Evolutionary conservation across 768 basidiomycete genomes (phyloP), one percentile per base, ranked within the genome.

Genomic region (Peribolospora kevripleyi): DNA sequence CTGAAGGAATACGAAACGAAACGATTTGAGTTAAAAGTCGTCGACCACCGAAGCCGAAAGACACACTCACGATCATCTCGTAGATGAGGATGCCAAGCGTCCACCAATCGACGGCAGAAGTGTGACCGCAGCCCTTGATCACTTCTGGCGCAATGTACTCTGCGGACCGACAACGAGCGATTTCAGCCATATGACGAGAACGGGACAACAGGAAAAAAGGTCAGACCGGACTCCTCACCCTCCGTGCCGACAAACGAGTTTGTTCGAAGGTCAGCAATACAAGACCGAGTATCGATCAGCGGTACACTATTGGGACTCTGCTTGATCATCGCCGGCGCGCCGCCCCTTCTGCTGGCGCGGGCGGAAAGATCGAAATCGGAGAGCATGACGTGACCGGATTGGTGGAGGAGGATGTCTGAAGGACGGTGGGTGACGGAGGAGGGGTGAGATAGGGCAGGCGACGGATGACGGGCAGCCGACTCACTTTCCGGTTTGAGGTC

Each of bases 81-180:
- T 88, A 93, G 63, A 97, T 85, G 64, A 98, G 77, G 64, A 97
- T 95, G 45, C 93, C 93, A 51, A 95, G 72, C 41, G 93, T 97
- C 93, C 64, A 65, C 91, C 91, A 98, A 70, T 98, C 93, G 52
- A 98, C 93, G 10, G 91, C 90, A 58, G 87, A 87, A 43, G 90
- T 93, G 69, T 98, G 93, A 13, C 93, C 91, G 66, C 83, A 77
- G 50, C 85, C 86, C 62, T 84, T 83, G 66, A 98, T 93, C 57
- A 98, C 93, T 72, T 98, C 93, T 59, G 91, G 91, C 46, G 91
- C 88, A 66, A 98, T 97, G 74, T 98, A 98, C 71, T 95, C 91
- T 93, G 68, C 46, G 57, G 8, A 52, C 13, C 42, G 54, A 54
- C 47, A 42, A 47, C 50, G 50, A 63, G 58, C 63, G 63, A 64